Base-by-base conservation (phyloP, 495 filamentous ascomycete genomes). In the Endocarpon pusillum region DNA sequence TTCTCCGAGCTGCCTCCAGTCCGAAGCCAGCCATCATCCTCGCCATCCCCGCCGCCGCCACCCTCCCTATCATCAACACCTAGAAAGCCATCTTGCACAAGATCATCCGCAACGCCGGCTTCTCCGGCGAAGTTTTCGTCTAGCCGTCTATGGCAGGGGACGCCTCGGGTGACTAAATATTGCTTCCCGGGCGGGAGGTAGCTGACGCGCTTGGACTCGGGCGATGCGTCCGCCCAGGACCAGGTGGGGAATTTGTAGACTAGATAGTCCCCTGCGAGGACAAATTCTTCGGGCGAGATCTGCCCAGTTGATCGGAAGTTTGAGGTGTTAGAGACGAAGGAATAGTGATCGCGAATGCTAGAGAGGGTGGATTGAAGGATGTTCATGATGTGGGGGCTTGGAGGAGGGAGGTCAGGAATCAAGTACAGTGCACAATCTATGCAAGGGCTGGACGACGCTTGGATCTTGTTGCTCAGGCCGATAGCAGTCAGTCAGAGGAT, bases 181-280 rank as follows among this genome's bases (percentile, higher is more conserved):
- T 99, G 89, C 55, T 99, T 99, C 1, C 76, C 83, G 0, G 74
- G 59, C 3, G 89, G 89, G 1, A 99, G 75, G 46, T 93, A 79
- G 33, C 63, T 55, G 12, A 80, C 80, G 31, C 86, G 80, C 46
- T 83, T 80, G 20, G 70, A 62, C 2, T 75, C 67, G 14, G 69
- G 68, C 7, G 85, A 81, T 31, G 86, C 86, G 44, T 87, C 81
- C 37, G 74, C 71, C 89, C 89, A 99, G n/a, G 81, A 77, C 89
- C 89, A 99, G 29, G 87, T 89, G 4, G 89, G 89, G 57, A 99
- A 99, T 62, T 94, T 96, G 73, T 87, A 93, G 48, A 94, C 85
- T 24, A 99, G 78, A 56, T 94, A 99, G 60, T 99, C 89, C 43
- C 91, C 89, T 2, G 89, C 91, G 3, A 78, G 75, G 11, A 94